Percentiles rank a stretch among this genome's conserved stretches.
phyloP scores from a whole-genome alignment of 352 stramenopile genomes.

The Phytophthora vignae region DNA sequence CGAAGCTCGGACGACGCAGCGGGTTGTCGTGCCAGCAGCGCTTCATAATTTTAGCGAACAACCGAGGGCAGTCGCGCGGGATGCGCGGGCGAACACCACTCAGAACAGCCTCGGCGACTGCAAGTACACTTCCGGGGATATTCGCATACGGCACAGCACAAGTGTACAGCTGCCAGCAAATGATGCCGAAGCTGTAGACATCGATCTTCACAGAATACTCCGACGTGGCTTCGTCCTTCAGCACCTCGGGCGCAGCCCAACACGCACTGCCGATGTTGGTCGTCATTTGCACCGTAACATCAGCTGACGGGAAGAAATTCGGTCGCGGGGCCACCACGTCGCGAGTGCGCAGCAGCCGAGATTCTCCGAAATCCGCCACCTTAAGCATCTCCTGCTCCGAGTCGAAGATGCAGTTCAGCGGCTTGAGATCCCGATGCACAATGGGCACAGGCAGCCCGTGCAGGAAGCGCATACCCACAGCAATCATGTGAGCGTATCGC shows the following conservation, averaged over 20 bases:
- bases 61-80: conserved; percentile 58
- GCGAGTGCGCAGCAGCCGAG: conserved; percentile 72
- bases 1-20: conserved; percentile 71
- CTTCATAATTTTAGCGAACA: conserved; percentile 87
- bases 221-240: conserved; percentile 72
- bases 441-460: conserved; percentile 78
- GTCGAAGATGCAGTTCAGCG: conserved; percentile 87
- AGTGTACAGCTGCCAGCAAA: conserved; percentile 86
- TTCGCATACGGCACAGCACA: conserved; percentile 76
- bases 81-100: conserved; percentile 69
- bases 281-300: conserved; percentile 82
- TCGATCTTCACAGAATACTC: conserved; percentile 87
- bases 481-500: conserved; percentile 83
- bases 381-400: conserved; percentile 81
- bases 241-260: conserved; percentile 78
- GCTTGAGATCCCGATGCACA: conserved; percentile 83
- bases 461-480: conserved; percentile 84
- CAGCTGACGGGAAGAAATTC: conserved; percentile 69
- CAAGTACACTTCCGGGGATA: conserved; percentile 81
- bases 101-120: conserved; percentile 78
- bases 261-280: conserved; percentile 85
- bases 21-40: conserved; percentile 82
- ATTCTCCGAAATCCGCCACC: conserved; percentile 84
- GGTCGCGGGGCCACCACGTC: conserved; percentile 53
- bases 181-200: conserved; percentile 88